Base-by-base conservation (phyloP, 2,329 filamentous ascomycete species). In the Aspergillus japonicus region DNA sequence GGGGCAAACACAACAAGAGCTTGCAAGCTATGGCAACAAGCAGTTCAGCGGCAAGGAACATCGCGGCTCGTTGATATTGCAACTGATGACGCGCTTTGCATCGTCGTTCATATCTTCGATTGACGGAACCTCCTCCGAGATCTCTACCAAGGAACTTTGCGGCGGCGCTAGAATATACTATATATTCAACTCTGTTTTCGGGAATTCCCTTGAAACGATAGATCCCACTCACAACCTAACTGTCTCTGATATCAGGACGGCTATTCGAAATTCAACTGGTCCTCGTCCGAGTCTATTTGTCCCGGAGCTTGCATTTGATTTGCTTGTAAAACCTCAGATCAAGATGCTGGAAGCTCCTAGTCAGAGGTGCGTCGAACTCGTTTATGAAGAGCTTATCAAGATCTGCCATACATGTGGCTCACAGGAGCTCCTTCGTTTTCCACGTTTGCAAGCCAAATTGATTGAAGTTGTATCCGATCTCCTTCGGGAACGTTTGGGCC, bases 1-100 rank as follows among this genome's bases (percentile, higher is more conserved):
- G 95, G 95, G 95, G n/a, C 95, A 99, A 78, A 98, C 95, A 52
- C 95, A 99, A 74, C 95, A 99, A 80, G 95, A 99, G 76, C 84
- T 99, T 59, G 95, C 95, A 48, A 96, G 94, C 77, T 99, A 99
- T 73, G 95, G 95, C 42, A 96, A 98, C 74, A 96, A 95, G 81
- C 91, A 96, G 69, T 99, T 99, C 74, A 96, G 91, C 64, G 95
- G 95, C 69, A 96, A 96, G 76, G 95, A 98, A 75, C 95, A 99
- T 74, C 87, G 94, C 54, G 95, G 95, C 33, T 96, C 94, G 29
- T 84, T 99, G 64, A 96, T 99, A 59, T 80, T 99, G 64, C 94
- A 98, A 77, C 86, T 96, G 59, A 99, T 99, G 95, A 99, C 95
- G 12, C 90, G 95, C 47, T 99, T 99, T 71, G 95, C 95, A 10